These are phyloP conservation scores for Coix lacrymajobi DNA, from an alignment of 176 grass and related monocot genomes.

Conservation along the genomic window DNA sequence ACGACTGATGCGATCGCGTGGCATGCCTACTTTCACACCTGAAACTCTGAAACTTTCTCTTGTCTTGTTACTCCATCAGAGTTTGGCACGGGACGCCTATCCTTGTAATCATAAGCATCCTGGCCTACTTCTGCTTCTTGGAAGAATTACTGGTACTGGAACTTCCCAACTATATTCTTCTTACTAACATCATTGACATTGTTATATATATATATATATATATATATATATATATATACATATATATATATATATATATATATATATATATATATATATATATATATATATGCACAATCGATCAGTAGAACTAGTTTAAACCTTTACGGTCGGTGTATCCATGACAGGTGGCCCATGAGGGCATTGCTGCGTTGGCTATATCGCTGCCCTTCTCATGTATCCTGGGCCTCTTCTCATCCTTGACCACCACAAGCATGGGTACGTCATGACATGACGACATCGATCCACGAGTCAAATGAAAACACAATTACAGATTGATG, in stretches of 20 bases:
- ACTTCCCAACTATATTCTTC: not conserved
- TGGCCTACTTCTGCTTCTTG: constrained; percentile 95
- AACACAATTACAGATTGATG: not conserved
- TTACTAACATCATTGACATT: not conserved
- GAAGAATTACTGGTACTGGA: constrained; percentile 74
- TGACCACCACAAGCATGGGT: constrained; percentile 86
- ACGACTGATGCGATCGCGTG: not conserved
- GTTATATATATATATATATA: too few species aligned
- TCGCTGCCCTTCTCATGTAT: constrained; percentile 86
- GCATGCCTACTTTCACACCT: not conserved
- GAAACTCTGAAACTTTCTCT: not conserved
- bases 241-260: too few species aligned
- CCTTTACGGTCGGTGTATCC: too few species aligned
- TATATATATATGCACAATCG: too few species aligned
- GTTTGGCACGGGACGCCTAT: constrained; percentile 73
- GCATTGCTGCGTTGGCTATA: constrained; percentile 75
- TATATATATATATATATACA: too few species aligned
- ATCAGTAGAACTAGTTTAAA: too few species aligned
- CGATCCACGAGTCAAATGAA: not conserved
- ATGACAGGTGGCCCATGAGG: constrained; percentile 41
- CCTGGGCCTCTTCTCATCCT: constrained; percentile 71
- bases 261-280: too few species aligned
- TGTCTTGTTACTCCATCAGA: constrained; percentile 41
- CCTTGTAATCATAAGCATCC: constrained; percentile 69
- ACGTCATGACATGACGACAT: not conserved